phyloP scores from a whole-genome alignment of 2,329 filamentous ascomycete species.

The Ceratocystis harringtonii region DNA sequence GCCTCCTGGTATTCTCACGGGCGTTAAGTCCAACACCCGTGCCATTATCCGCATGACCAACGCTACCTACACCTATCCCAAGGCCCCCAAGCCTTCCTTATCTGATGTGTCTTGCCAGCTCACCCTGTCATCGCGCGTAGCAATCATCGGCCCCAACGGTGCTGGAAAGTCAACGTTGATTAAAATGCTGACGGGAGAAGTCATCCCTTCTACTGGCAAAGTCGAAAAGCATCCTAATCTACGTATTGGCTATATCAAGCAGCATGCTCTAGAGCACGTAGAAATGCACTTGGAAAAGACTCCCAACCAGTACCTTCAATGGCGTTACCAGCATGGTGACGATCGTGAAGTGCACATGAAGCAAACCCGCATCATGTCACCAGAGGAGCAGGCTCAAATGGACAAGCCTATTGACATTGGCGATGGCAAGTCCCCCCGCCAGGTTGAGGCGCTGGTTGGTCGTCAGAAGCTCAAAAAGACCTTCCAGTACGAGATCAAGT shows the following conservation, averaged over 20 bases:
- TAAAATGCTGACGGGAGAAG: constrained; percentile 89
- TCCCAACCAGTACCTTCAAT: constrained; percentile 95
- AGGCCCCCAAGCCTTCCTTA: constrained; percentile 73
- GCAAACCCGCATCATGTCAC: constrained; percentile 81
- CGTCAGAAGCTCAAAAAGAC: constrained; percentile 98
- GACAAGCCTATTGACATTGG: constrained; percentile 74
- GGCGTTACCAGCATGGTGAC: constrained; percentile 94
- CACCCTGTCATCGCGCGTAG: constrained; percentile 77
- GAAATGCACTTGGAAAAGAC: constrained; percentile 99
- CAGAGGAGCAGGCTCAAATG: constrained; percentile 77
- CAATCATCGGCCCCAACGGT: constrained; percentile 94
- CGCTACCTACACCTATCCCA: constrained; percentile 88
- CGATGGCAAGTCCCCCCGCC: constrained; percentile 62
- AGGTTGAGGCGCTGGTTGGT: constrained; percentile 80
- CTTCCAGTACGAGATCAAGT: constrained; percentile 98
- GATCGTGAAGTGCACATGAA: constrained; percentile 96
- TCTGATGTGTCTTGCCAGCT: constrained; percentile 76
- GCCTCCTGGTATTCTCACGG: constrained; percentile 79
- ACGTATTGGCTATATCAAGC: constrained; percentile 98
- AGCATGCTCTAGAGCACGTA: constrained; percentile 96
- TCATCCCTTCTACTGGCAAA: constrained; percentile 64
- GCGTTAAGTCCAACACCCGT: constrained; percentile 88
- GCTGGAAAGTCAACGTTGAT: constrained; percentile 97
- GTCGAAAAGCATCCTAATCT: constrained; percentile 98
- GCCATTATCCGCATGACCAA: constrained; percentile 92